Percentiles rank a stretch among this genome's conserved stretches.
phyloP scores from a whole-genome alignment of 2,329 filamentous ascomycete genomes.

The Colletotrichum sublineola region DNA sequence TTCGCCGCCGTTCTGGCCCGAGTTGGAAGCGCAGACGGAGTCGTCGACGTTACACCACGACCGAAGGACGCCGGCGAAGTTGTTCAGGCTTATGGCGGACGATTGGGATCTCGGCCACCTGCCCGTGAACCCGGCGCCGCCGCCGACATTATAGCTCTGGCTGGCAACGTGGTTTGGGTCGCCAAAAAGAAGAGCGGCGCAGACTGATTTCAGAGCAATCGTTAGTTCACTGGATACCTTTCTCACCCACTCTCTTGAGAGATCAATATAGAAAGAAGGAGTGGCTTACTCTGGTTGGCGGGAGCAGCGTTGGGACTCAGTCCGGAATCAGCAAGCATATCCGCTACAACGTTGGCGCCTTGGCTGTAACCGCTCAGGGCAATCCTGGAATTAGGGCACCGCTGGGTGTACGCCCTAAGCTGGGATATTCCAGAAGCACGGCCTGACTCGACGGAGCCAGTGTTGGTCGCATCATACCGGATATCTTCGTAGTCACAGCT shows the following conservation, averaged over 20 bases:
- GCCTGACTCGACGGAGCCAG: constrained; percentile 54
- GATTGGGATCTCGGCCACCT: constrained; percentile 29
- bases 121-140: constrained; percentile 43
- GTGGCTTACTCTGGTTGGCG: constrained; percentile 51
- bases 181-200: constrained; percentile 52
- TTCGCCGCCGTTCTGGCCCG: constrained; percentile 44
- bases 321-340: constrained; percentile 51
- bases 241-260: not conserved
- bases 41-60: constrained; percentile 55
- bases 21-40: constrained; percentile 55
- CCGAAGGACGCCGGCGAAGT: constrained; percentile 42
- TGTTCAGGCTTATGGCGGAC: constrained; percentile 27
- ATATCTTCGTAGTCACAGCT: constrained; percentile 53
- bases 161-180: constrained; percentile 51
- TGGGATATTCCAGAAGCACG: constrained; percentile 52
- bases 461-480: constrained; percentile 47
- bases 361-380: constrained; percentile 58
- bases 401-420: constrained; percentile 55
- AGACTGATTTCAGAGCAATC: constrained; percentile 44
- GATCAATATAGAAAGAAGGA: not conserved
- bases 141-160: constrained; percentile 52
- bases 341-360: constrained; percentile 55
- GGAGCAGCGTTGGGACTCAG: constrained; percentile 47
- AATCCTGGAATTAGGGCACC: constrained; percentile 56
- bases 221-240: not conserved